Evolutionary conservation across 2,329 filamentous ascomycete genomes (phyloP).

Genomic region (Curvularia sp.): DNA sequence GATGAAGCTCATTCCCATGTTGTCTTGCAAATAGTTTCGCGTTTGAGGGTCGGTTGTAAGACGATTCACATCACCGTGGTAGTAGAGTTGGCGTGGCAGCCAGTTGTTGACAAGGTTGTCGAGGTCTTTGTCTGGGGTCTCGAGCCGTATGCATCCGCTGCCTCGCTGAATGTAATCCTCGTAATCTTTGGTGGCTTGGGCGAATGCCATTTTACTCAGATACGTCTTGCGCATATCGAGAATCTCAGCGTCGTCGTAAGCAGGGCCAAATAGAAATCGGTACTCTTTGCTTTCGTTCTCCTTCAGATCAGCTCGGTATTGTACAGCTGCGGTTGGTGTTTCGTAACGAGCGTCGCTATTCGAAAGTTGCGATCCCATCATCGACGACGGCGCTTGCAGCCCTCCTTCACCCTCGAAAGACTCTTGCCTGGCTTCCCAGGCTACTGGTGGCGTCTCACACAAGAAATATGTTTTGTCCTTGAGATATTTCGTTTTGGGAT

Average conservation of each 20-base stretch:
- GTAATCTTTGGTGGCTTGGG: conserved; percentile 56
- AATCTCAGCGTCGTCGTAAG: conserved; percentile 61
- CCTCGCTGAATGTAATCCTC: conserved; percentile 60
- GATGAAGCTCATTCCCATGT: conserved; percentile 67
- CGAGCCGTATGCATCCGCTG: conserved; percentile 59
- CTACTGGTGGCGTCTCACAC: conserved; percentile 59
- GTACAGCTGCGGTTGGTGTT: conserved; percentile 61
- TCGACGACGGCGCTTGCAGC: conserved; percentile 59
- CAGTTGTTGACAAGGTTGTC: conserved; percentile 67
- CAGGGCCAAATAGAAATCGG: conserved; percentile 64
- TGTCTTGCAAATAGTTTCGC: conserved; percentile 66
- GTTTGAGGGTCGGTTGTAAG: conserved; percentile 66
- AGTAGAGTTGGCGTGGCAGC: conserved; percentile 65
- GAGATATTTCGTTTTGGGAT: conserved; percentile 63
- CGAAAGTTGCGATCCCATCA: conserved; percentile 51
- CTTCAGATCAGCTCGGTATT: conserved; percentile 57
- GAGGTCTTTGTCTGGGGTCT: conserved; percentile 62
- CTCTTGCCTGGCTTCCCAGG: conserved; percentile 62
- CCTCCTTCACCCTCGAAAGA: conserved; percentile 65
- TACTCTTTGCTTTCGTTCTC: conserved; percentile 55
- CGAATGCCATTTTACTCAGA: conserved; percentile 59
- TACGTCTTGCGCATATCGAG: conserved; percentile 56
- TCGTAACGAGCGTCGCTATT: conserved; percentile 63
- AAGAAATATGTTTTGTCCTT: conserved; percentile 66
- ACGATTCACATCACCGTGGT: conserved; percentile 66